Evolutionary conservation across 257 asterid species (phyloP).

Genomic region (Solanum okadae): DNA sequence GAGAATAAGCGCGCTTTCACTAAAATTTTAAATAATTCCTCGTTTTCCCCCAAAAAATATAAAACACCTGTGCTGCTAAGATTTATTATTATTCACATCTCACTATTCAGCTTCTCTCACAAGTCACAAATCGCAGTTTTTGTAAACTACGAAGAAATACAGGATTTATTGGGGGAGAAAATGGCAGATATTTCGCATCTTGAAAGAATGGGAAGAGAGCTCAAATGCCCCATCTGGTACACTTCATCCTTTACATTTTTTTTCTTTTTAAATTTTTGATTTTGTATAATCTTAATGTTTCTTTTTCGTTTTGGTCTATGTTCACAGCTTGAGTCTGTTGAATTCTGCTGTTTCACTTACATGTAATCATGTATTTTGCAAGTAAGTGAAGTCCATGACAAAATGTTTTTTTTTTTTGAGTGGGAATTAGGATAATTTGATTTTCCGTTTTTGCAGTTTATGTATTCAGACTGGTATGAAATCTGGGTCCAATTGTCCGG

Average conservation of each 20-base stretch:
- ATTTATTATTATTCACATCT: neutral
- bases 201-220: constrained; percentile 95
- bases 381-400: constrained; percentile 33
- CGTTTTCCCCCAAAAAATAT: neutral
- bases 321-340: constrained; percentile 74
- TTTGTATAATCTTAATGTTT: neutral
- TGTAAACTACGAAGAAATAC: neutral
- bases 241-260: neutral
- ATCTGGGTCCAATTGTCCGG: constrained; percentile 69
- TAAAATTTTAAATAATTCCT: neutral
- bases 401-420: neutral
- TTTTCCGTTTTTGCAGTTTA: constrained; percentile 24
- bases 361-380: constrained; percentile 95
- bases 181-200: constrained; percentile 77
- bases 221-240: constrained; percentile 96
- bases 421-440: neutral
- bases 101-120: neutral
- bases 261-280: neutral
- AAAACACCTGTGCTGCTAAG: neutral
- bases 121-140: neutral
- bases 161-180: neutral
- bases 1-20: neutral
- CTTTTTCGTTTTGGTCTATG: neutral
- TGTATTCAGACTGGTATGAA: constrained; percentile 83
- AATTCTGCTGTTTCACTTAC: constrained; percentile 71